A percentile compares a stretch with the other conserved stretches of the same genome.
Evolutionary conservation across 1,284 basidiomycete genomes (phyloP).

Genomic region (Austroboletus rostrupii): DNA sequence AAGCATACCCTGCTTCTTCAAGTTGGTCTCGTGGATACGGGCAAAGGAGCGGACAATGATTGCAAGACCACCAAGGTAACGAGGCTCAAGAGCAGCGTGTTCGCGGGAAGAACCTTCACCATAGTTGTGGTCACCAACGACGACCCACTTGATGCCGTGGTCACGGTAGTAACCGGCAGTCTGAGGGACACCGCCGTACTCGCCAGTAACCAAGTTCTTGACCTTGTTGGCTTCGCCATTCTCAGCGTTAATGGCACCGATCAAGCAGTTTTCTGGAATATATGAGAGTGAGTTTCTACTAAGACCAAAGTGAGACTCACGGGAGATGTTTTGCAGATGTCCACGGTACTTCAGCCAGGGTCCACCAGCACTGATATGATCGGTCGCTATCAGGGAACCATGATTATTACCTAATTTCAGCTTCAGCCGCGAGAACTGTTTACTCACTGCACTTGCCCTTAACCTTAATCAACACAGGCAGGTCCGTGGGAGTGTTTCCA

Average conservation of each 20-base stretch:
- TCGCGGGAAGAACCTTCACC: slow-evolving; percentile 98
- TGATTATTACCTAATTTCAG: background rate
- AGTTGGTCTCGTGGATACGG: slow-evolving; percentile 97
- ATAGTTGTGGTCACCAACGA: slow-evolving; percentile 93
- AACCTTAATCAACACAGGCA: slow-evolving; percentile 97
- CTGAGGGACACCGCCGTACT: slow-evolving; percentile 83
- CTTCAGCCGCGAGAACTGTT: background rate
- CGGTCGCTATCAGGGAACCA: slow-evolving; percentile 50
- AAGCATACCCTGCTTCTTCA: slow-evolving; percentile 98
- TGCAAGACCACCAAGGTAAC: slow-evolving; percentile 93
- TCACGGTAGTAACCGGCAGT: slow-evolving; percentile 88
- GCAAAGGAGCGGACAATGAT: slow-evolving; percentile 95
- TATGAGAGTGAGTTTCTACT: background rate
- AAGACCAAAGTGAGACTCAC: slow-evolving; percentile 37
- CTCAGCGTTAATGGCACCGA: slow-evolving; percentile 94
- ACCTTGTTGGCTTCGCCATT: slow-evolving; percentile 96
- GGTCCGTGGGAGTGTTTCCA: slow-evolving; percentile 85
- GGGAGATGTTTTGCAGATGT: slow-evolving; percentile 97
- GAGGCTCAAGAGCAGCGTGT: slow-evolving; percentile 96
- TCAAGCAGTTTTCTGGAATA: slow-evolving; percentile 84
- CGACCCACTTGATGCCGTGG: slow-evolving; percentile 90
- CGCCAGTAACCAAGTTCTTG: slow-evolving; percentile 87
- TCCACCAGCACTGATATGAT: slow-evolving; percentile 92
- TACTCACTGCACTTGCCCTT: slow-evolving; percentile 94
- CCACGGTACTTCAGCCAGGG: slow-evolving; percentile 99